Evolutionary conservation across 345 rosid species (phyloP).

Genomic region (Lumnitzera littorea): DNA sequence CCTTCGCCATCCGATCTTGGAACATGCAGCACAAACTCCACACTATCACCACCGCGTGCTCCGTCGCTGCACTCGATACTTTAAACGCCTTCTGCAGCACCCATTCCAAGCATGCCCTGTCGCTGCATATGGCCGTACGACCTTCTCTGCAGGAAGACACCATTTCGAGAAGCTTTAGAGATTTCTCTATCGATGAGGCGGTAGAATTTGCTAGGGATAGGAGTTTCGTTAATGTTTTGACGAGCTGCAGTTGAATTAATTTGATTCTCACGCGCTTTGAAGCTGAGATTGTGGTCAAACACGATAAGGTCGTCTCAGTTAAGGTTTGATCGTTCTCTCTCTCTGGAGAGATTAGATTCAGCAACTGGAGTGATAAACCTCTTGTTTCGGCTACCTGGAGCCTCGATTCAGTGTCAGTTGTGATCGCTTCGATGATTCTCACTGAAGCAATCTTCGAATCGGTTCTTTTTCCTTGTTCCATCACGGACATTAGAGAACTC

Average conservation of each 20-base stretch:
- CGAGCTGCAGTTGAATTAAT: slow-evolving; percentile 28
- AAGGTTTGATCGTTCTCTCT: slow-evolving; percentile 28
- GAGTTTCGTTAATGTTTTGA: slow-evolving; percentile 29
- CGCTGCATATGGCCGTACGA: slow-evolving; percentile 39
- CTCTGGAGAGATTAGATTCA: slow-evolving; percentile 26
- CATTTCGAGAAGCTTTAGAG: slow-evolving; percentile 54
- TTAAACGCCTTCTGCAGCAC: slow-evolving; percentile 65
- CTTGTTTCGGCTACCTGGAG: slow-evolving; percentile 46
- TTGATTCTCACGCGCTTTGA: slow-evolving; percentile 43
- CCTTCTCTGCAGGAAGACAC: slow-evolving; percentile 62
- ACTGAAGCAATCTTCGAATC: slow-evolving; percentile 48
- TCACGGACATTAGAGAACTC: slow-evolving; percentile 9
- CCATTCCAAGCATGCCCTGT: slow-evolving; percentile 42
- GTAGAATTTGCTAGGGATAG: slow-evolving; percentile 29
- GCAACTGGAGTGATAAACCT: slow-evolving; percentile 34
- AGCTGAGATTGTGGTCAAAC: slow-evolving; percentile 41
- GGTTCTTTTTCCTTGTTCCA: slow-evolving; percentile 28
- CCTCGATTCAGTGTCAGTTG: slow-evolving; percentile 47
- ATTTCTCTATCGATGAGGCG: slow-evolving; percentile 50
- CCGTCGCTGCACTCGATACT: slow-evolving; percentile 71
- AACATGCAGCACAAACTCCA: slow-evolving; percentile 74
- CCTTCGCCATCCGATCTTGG: slow-evolving; percentile 51
- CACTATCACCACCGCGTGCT: slow-evolving; percentile 70
- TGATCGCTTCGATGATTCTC: slow-evolving; percentile 47
- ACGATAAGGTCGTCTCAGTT: slow-evolving; percentile 55